Evolutionary conservation across 129 eudicot genomes (phyloP), one percentile per base, ranked within the genome.

Genomic region (Calendula officinalis): DNA sequence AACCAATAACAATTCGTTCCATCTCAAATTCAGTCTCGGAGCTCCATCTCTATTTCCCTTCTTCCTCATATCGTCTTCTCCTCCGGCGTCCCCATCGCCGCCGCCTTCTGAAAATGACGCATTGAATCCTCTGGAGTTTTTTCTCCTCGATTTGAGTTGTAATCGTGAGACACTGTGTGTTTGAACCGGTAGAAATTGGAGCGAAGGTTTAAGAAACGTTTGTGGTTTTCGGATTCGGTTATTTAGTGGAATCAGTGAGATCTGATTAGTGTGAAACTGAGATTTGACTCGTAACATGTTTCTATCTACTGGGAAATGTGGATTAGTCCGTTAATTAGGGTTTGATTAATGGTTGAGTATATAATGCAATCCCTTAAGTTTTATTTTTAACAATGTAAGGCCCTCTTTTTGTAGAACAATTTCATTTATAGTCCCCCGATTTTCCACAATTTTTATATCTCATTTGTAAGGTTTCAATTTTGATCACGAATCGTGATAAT

Each of bases 1-100:
- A 59, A 83, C 88, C 60, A 84, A 62, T 41, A 91, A 16, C 78
- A 91, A 70, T 55, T 84, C 88, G 6, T 66, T 17, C 96, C 94
- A 87, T 14, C 56, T 82, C 64, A 87, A 51, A 38, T 72, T 77
- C 60, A 84, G 71, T 52, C 65, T 63, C 33, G 78, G 81, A 55
- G 40, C 72, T 69, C 70, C 84, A 22, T 72, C 79, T 3, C 70
- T 81, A 35, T 51, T 13, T 5, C 44, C 84, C 30, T 22, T 22
- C 30, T 22, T 22, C 30, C 30, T 22, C 30, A 22, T 1, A 22
- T 22, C 30, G 30, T 22, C 30, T 22, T 22, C 30, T 0, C 30
- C 30, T 22, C 30, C 30, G 30, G 30, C 30, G 2, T 22, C 30
- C 30, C 70, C 83, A 35, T 46, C 17, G 4, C 44, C 84, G 0